A percentile compares a stretch with the other conserved stretches of the same genome.
Conservation (phyloP, 2,329 filamentous ascomycete species). For the Aspergillus arachidicola region DNA sequence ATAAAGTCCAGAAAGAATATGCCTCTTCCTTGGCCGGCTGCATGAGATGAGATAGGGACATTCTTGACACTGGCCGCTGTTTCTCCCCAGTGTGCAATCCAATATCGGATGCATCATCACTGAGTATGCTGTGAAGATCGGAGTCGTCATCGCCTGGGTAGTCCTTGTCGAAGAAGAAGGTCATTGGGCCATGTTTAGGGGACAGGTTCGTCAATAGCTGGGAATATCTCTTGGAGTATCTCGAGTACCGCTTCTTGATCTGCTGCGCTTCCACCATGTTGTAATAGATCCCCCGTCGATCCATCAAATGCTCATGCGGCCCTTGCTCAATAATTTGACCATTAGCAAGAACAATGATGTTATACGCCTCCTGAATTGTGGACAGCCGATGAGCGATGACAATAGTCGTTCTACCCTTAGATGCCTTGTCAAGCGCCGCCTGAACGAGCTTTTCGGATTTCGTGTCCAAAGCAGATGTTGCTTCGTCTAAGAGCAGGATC, state of each 20-base stretch:
- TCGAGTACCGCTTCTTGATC: slow-evolving; percentile 51
- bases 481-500: slow-evolving; percentile 85
- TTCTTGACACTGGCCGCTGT: slow-evolving; percentile 1
- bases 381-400: slow-evolving; percentile 86
- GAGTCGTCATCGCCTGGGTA: neutral
- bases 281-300: slow-evolving; percentile 69
- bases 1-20: slow-evolving; percentile 65
- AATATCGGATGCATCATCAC: slow-evolving; percentile 17
- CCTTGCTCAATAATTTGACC: slow-evolving; percentile 84
- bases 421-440: slow-evolving; percentile 81
- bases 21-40: slow-evolving; percentile 39
- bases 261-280: slow-evolving; percentile 71
- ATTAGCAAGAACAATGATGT: slow-evolving; percentile 69
- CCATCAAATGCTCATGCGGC: slow-evolving; percentile 73
- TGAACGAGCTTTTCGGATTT: slow-evolving; percentile 90
- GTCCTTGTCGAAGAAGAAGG: slow-evolving; percentile 17
- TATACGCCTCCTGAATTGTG: slow-evolving; percentile 61
- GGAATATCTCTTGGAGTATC: neutral
- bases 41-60: slow-evolving; percentile 10
- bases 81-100: slow-evolving; percentile 7
- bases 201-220: neutral
- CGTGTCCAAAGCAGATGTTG: slow-evolving; percentile 85
- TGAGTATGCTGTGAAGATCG: slow-evolving; percentile 4
- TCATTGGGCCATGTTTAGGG: slow-evolving; percentile 7
- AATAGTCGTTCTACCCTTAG: slow-evolving; percentile 83